These are phyloP conservation scores for Mycena belliarum DNA, from an alignment of 768 basidiomycete genomes.

Conservation along the genomic window DNA sequence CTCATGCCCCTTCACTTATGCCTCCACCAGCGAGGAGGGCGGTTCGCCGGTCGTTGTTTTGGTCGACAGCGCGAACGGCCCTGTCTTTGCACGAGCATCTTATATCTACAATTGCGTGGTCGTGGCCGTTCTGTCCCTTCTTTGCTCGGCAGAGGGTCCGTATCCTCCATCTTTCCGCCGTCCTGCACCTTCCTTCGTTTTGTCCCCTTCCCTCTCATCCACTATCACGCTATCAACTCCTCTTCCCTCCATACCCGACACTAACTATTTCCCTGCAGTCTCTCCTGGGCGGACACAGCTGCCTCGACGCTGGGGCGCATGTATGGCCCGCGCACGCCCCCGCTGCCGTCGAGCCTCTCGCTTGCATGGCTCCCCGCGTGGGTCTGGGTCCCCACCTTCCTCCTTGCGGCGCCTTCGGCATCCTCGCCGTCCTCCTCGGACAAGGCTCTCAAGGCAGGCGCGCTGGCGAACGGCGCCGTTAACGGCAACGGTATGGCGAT, in stretches of 20 bases:
- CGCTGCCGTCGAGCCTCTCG: constrained; percentile 45
- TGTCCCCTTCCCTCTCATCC: not conserved
- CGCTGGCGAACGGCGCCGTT: not conserved
- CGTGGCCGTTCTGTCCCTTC: too few species aligned
- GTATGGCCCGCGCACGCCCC: constrained; percentile 69
- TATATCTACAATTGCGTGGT: too few species aligned
- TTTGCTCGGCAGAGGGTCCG: too few species aligned
- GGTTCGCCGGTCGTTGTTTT: too few species aligned
- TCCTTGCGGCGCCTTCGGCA: constrained; percentile 52
- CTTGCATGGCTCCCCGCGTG: constrained; percentile 37
- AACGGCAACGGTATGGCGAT: too few species aligned
- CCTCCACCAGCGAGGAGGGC: too few species aligned
- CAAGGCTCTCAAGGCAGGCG: not conserved
- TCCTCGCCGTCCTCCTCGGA: not conserved
- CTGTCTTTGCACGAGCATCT: too few species aligned
- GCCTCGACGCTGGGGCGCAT: constrained; percentile 92
- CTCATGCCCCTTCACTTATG: too few species aligned
- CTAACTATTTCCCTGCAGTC: constrained; percentile 42
- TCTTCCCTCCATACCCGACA: not conserved
- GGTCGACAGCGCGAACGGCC: too few species aligned
- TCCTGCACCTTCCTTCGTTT: not conserved
- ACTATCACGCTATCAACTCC: not conserved
- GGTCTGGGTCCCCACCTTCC: constrained; percentile 12
- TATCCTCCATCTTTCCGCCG: too few species aligned
- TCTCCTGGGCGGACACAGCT: constrained; percentile 95